Conservation (phyloP, 2,329 filamentous ascomycete genomes). For the Zymoseptoria passerinii region DNA sequence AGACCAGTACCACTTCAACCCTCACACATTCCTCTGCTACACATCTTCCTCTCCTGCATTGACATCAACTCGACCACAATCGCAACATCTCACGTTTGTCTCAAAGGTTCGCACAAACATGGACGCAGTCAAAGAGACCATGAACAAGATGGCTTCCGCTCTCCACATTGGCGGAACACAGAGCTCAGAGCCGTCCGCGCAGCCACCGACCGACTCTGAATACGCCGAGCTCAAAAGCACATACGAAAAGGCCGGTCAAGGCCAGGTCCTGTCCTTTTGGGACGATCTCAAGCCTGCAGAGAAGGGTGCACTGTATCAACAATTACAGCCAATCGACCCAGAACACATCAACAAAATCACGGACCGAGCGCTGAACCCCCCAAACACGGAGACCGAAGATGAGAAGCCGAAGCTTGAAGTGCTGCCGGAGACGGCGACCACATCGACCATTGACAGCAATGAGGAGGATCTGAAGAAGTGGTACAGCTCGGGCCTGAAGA, state of each 20-base stretch:
- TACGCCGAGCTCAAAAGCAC: slow-evolving; percentile 60
- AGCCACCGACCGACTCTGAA: slow-evolving; percentile 56
- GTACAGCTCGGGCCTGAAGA: slow-evolving; percentile 63
- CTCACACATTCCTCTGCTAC: background rate
- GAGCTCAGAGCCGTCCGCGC: slow-evolving; percentile 27
- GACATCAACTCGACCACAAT: background rate
- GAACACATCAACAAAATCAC: slow-evolving; percentile 80
- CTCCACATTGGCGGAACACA: slow-evolving; percentile 18
- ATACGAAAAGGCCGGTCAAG: slow-evolving; percentile 67
- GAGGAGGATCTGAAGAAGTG: slow-evolving; percentile 69
- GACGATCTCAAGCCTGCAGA: slow-evolving; percentile 66
- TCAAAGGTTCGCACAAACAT: slow-evolving; percentile 4
- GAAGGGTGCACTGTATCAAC: slow-evolving; percentile 69
- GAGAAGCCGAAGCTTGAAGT: slow-evolving; percentile 62
- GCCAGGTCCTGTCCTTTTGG: slow-evolving; percentile 80
- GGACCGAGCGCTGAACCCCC: slow-evolving; percentile 70
- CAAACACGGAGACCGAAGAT: slow-evolving; percentile 49
- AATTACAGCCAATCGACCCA: slow-evolving; percentile 75
- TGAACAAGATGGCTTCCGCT: slow-evolving; percentile 16
- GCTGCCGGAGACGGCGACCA: slow-evolving; percentile 74
- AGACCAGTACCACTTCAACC: background rate
- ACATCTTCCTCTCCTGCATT: background rate
- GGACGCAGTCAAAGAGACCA: slow-evolving; percentile 17
- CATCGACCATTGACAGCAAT: slow-evolving; percentile 85
- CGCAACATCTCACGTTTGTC: background rate